Evolutionary conservation across 495 filamentous ascomycete species (phyloP).

Genomic region (Friedmanniomyces simplex): DNA sequence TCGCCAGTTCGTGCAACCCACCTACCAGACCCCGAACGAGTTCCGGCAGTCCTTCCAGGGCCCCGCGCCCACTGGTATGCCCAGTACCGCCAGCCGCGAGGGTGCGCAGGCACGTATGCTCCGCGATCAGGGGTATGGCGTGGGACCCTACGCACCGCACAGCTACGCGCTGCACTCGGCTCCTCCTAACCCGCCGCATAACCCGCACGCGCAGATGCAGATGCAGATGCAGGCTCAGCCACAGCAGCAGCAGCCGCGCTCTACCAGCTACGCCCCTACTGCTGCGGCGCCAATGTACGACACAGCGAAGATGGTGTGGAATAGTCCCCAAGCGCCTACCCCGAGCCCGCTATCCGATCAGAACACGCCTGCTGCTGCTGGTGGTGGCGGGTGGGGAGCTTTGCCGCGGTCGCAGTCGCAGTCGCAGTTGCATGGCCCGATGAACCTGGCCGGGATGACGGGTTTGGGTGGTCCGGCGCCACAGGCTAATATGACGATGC

Average conservation of each 20-base stretch:
- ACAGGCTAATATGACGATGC: not conserved
- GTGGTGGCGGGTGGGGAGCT: not conserved
- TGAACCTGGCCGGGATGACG: not conserved
- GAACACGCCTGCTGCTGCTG: not conserved
- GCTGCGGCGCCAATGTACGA: slow-evolving; percentile 2
- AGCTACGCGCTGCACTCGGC: not conserved
- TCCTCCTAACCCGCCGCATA: not conserved
- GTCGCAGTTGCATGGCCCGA: not conserved
- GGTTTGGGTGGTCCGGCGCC: not conserved
- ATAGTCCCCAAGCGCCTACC: slow-evolving; percentile 19
- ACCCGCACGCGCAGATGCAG: not conserved
- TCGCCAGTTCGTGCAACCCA: slow-evolving; percentile 2
- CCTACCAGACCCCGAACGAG: slow-evolving; percentile 15
- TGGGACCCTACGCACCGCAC: slow-evolving; percentile 3
- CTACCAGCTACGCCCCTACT: slow-evolving; percentile 1
- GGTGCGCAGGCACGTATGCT: slow-evolving; percentile 15
- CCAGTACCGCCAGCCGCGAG: slow-evolving; percentile 14
- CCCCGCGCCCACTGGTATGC: not conserved
- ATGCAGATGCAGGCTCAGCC: no score
- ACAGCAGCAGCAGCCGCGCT: no score
- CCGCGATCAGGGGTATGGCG: slow-evolving; percentile 13
- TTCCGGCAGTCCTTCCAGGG: slow-evolving; percentile 14
- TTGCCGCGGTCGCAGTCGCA: not conserved
- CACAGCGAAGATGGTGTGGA: slow-evolving; percentile 10
- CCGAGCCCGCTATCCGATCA: slow-evolving; percentile 16